phyloP scores from a whole-genome alignment of 176 grass and related monocot species.

The Rhynchospora pubera region DNA sequence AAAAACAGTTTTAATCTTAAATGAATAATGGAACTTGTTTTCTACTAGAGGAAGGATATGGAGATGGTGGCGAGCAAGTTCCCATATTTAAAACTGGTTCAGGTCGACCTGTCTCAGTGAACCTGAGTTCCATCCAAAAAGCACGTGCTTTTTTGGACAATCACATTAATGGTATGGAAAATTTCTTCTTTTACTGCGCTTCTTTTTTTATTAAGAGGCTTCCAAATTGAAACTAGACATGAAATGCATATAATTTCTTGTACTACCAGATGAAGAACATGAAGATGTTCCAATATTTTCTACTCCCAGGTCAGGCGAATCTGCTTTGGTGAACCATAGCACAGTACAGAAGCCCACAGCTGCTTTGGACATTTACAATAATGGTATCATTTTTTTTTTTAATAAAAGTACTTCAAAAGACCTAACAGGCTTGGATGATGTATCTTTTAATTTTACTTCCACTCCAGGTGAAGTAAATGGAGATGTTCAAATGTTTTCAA shows the following conservation, averaged over 20 bases:
- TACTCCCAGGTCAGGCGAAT: constrained; percentile 27
- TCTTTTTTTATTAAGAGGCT: background rate
- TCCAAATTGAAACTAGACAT: constrained; percentile 2
- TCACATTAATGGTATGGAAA: constrained; percentile 15
- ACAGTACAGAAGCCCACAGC: constrained; percentile 28
- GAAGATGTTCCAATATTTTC: constrained; percentile 34
- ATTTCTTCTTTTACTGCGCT: constrained; percentile 10
- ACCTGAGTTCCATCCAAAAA: constrained; percentile 26
- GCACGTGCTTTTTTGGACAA: constrained; percentile 33
- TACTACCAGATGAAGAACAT: constrained; percentile 39
- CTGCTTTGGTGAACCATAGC: constrained; percentile 37
- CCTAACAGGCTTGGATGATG: constrained; percentile 10
- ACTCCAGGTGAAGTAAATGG: constrained; percentile 24
- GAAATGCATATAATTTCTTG: constrained; percentile 7
- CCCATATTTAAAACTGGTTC: constrained; percentile 46
- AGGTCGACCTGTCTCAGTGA: constrained; percentile 32
- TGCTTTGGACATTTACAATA: constrained; percentile 30
- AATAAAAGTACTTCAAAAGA: constrained; percentile 23
- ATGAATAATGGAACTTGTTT: background rate
- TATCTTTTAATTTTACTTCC: constrained; percentile 22
- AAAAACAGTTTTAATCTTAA: background rate
- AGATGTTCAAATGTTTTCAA: constrained; percentile 47
- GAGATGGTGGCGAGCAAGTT: constrained; percentile 2
- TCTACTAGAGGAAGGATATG: constrained; percentile 31
- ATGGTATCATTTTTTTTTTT: constrained; percentile 28